Base-by-base conservation (phyloP, 2,329 filamentous ascomycete species). In the Sclerotinia sclerotiorum region DNA sequence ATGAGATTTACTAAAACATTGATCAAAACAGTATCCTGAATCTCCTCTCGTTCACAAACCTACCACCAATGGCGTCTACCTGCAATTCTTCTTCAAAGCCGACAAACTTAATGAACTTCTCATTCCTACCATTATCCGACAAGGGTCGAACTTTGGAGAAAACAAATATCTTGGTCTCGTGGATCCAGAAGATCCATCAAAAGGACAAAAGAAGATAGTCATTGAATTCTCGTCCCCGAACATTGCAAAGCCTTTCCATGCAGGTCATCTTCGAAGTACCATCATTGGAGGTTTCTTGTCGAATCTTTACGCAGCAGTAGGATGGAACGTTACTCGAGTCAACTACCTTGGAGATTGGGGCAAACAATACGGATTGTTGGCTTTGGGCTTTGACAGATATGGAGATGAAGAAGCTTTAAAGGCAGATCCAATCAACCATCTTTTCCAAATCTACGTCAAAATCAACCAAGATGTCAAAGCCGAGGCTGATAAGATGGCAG, bases 161-260 rank as follows among this genome's bases (percentile, higher is more conserved):
- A 90, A 90, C 79, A 81, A 80, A 32, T 82, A 81, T 68, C 78
- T 87, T 46, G 89, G 88, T 10, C 80, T 89, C 48, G 84, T 83
- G 72, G 87, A 93, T 75, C 83, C 85, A 49, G 80, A 82, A 29
- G 84, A 92, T 76, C 83, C 87, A 10, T 83, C 78, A 17, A 78
- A 80, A 56, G 80, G 80, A 42, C 74, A 74, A 70, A 83, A 82
- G 75, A 81, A 78, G 74, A 84, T 89, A 56, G 86, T 95, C 64
- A 85, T 95, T 74, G 92, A 95, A 76, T 95, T 94, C 79, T 93
- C 90, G 10, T 93, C 90, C 10, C 92, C 92, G 63, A 95, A 95
- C 78, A 93, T 95, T 69, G 92, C 92, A 57, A 94, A 94, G 80
- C 91, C 89, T 29, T 93, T 93, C 79, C 88, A 91, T 76, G 89